Evolutionary conservation across 1,284 basidiomycete species (phyloP), one percentile per base, ranked within the genome.

Genomic region (Salmacisia buchloeana): DNA sequence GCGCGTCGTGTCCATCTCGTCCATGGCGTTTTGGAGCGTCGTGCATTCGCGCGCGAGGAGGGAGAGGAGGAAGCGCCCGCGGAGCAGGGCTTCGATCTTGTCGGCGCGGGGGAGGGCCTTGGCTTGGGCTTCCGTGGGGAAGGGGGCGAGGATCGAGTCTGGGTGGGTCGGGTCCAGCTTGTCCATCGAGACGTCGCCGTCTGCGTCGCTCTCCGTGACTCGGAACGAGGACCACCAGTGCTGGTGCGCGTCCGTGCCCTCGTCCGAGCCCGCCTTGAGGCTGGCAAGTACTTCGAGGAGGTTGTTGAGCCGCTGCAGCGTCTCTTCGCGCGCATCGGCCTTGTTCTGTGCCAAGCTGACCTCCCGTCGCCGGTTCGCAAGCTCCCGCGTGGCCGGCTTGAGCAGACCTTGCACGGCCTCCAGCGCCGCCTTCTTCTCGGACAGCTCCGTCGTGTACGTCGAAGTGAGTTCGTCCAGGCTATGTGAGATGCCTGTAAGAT

Each of bases 361-460:
- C 15, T 68, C 65, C 39, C 88, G 89, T 41, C 94, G 87, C 73
- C 93, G 89, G 63, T 92, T 89, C 0, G 93, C 88, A 6, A 99
- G 86, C 69, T 93, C 89, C 63, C 90, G 87, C 0, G 94, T 97
- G 0, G 92, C 90, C 3, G 88, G 87, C 56, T 91, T 89, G 9
- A 98, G 86, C 72, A 93, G 89, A 5, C 86, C 87, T 80, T 93
- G 91, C 13, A 89, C 91, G 4, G 89, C 86, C 65, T 91, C 89
- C 33, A 97, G 85, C 13, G 86, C 85, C 69, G 92, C 90, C 78
- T 93, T 88, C 80, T 97, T 97, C 39, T 85, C 82, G 75, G 89
- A 88, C 71, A 97, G 85, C 80, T 98, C 96, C 34, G 84, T 74
- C 54, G 88, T 85, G 80, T 96, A 97, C 84, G 94, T 90, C 0